These are phyloP conservation scores for Moniliophthora roreri DNA, from an alignment of 1,284 basidiomycete genomes.

Conservation along the genomic window DNA sequence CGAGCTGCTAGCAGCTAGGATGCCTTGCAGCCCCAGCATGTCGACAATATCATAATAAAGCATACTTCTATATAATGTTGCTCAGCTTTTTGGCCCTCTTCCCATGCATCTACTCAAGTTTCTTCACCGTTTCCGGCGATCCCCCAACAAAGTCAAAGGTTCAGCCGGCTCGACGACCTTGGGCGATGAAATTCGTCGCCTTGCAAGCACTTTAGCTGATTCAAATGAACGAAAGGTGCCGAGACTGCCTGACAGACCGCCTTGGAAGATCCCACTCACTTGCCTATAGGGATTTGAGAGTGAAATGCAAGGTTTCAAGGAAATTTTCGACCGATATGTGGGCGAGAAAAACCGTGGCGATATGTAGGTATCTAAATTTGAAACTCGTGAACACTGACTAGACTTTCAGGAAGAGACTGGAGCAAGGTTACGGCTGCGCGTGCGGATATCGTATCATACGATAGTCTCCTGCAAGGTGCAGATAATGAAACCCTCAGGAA, in stretches of 20 bases:
- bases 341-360: conserved; percentile 92
- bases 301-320: conserved; percentile 99
- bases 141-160: background rate
- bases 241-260: too few relatives aligned
- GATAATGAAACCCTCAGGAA: conserved; percentile 82
- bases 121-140: background rate
- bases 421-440: conserved; percentile 64
- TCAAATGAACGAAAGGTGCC: conserved; percentile 8
- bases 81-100: too few relatives aligned
- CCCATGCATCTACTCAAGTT: too few relatives aligned
- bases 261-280: too few relatives aligned
- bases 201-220: conserved; percentile 5
- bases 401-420: conserved; percentile 73
- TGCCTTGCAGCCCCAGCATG: background rate
- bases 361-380: conserved; percentile 61
- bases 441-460: conserved; percentile 76
- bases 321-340: conserved; percentile 97
- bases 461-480: conserved; percentile 61
- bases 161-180: background rate
- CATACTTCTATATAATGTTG: background rate
- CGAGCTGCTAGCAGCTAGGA: background rate
- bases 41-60: background rate
- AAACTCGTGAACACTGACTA: background rate
- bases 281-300: conserved; percentile 84
- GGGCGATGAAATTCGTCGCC: conserved; percentile 5